These are phyloP conservation scores for Citrullus amarus DNA, from an alignment of 306 rosid species.

Conservation along the genomic window DNA sequence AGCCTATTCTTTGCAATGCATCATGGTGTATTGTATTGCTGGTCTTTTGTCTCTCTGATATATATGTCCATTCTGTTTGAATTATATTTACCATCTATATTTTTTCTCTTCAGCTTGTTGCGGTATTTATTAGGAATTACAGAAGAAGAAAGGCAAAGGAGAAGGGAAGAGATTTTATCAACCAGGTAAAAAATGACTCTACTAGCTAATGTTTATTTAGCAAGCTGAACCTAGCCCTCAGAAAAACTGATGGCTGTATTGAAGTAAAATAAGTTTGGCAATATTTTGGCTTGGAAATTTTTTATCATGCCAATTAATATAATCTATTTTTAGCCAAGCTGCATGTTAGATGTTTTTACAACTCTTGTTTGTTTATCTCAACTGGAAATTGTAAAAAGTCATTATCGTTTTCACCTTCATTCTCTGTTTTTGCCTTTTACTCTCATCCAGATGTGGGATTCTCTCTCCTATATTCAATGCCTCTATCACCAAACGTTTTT, in stretches of 20 bases:
- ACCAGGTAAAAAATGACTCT: constrained; percentile 44
- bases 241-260: background rate
- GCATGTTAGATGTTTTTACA: background rate
- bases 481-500: background rate
- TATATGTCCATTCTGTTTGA: background rate
- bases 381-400: background rate
- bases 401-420: background rate
- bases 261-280: background rate
- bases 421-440: background rate
- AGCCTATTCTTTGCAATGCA: background rate
- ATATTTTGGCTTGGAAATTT: background rate
- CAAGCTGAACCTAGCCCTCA: background rate
- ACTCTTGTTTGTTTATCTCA: background rate
- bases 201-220: background rate
- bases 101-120: constrained; percentile 25
- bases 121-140: constrained; percentile 75
- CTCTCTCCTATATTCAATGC: background rate
- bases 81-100: background rate
- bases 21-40: background rate
- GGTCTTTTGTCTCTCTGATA: background rate
- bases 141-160: constrained; percentile 79
- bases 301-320: background rate
- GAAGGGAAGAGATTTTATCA: constrained; percentile 84
- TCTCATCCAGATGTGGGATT: background rate
- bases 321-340: background rate